Percentiles rank a stretch among this genome's conserved stretches.
phyloP scores from a whole-genome alignment of 208 protist species.

The Trypanosoma scelopori region DNA sequence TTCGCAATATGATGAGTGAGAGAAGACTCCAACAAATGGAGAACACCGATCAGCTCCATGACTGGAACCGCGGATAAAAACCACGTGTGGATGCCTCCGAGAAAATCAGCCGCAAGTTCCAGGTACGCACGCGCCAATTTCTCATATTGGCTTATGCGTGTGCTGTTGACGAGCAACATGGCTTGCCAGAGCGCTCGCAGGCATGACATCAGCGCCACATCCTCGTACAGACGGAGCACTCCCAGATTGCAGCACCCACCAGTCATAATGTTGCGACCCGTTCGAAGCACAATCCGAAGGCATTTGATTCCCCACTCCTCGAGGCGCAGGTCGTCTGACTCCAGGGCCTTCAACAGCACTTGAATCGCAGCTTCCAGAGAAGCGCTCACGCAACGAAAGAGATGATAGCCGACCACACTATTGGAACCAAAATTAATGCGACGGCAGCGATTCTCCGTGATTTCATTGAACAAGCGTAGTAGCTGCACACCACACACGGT shows the following conservation, averaged over 20 bases:
- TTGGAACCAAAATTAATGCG: conserved; percentile 30
- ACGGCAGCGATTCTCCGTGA: conserved; percentile 29
- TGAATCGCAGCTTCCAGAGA: conserved; percentile 2
- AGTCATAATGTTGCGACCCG: conserved; percentile 43
- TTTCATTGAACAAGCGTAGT: conserved; percentile 28
- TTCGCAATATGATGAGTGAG: conserved; percentile 11
- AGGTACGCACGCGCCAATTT: conserved; percentile 40
- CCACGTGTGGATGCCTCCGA: conserved; percentile 43
- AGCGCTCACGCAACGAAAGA: conserved; percentile 26
- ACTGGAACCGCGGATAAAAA: conserved; percentile 39
- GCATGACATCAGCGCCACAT: conserved; percentile 32
- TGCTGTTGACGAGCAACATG: conserved; percentile 26
- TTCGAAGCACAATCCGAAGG: conserved; percentile 35
- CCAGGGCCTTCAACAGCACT: conserved; percentile 9
- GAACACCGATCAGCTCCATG: conserved; percentile 33
- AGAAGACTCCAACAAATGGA: conserved; percentile 47
- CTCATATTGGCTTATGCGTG: conserved; percentile 33
- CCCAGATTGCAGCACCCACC: conserved; percentile 66
- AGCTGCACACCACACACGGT: conserved; percentile 22
- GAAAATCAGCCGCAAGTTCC: conserved; percentile 36
- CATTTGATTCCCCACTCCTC: conserved; percentile 62
- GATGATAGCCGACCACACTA: conserved; percentile 27
- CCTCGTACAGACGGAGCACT: conserved; percentile 51
- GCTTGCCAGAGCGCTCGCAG: conserved; percentile 41
- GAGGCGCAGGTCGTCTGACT: conserved; percentile 3